phyloP scores from a whole-genome alignment of 192 early-diverging fungal genomes.

The Coemansia sp. region DNA sequence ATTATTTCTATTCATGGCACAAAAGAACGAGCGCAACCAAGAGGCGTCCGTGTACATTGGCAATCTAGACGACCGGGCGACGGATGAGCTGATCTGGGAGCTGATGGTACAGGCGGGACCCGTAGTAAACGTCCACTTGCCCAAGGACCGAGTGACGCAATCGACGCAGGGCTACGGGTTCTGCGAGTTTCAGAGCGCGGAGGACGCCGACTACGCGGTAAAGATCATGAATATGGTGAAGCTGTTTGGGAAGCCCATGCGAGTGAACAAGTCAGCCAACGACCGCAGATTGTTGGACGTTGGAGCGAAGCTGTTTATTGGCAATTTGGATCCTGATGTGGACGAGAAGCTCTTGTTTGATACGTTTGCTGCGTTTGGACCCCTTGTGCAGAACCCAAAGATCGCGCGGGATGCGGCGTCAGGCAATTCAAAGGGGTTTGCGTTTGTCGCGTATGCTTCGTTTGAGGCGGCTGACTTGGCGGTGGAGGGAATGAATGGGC shows the following conservation, averaged over 20 bases:
- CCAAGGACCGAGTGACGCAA: conserved; percentile 96
- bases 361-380: conserved; percentile 93
- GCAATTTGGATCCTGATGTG: conserved; percentile 88
- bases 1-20: conserved; percentile 40
- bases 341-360: conserved; percentile 92
- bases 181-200: conserved; percentile 88
- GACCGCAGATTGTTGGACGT: conserved; percentile 87
- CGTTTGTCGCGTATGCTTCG: conserved; percentile 87
- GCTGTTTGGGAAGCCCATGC: conserved; percentile 90
- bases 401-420: conserved; percentile 83
- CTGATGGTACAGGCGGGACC: conserved; percentile 98
- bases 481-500: conserved; percentile 96
- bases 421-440: conserved; percentile 88
- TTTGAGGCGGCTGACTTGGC: conserved; percentile 97
- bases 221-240: conserved; percentile 98
- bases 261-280: conserved; percentile 89
- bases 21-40: conserved; percentile 87
- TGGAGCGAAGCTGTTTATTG: conserved; percentile 94
- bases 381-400: conserved; percentile 81
- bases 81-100: conserved; percentile 95
- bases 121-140: conserved; percentile 91
- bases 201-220: conserved; percentile 95
- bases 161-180: conserved; percentile 94
- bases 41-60: conserved; percentile 97
- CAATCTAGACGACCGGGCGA: conserved; percentile 92